Percentiles rank a stretch among this genome's conserved stretches.
phyloP scores from a whole-genome alignment of 768 basidiomycete genomes.

The Termitomyces sp. region DNA sequence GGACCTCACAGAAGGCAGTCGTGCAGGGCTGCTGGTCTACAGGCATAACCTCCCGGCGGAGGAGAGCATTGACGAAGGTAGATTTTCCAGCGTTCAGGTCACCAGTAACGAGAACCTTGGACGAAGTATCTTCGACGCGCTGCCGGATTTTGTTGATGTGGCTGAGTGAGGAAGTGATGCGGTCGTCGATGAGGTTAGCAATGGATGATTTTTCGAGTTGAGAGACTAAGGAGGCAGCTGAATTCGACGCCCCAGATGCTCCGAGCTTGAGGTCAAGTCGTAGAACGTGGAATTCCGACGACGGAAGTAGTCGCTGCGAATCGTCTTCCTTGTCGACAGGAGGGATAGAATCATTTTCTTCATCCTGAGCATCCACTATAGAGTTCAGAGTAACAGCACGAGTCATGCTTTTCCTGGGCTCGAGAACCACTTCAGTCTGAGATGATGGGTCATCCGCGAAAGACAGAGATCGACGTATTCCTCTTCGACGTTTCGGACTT shows the following conservation, averaged over 20 bases:
- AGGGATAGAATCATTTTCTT: constrained; percentile 18
- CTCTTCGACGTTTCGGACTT: constrained; percentile 30
- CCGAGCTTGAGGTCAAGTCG: constrained; percentile 93
- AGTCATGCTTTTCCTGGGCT: constrained; percentile 40
- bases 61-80: constrained; percentile 93
- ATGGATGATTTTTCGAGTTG: constrained; percentile 93
- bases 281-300: constrained; percentile 78
- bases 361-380: constrained; percentile 41
- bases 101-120: constrained; percentile 95
- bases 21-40: constrained; percentile 98
- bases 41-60: constrained; percentile 89
- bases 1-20: constrained; percentile 95
- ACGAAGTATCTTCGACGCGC: constrained; percentile 87
- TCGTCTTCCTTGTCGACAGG: constrained; percentile 25
- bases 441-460: constrained; percentile 79
- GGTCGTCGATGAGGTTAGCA: constrained; percentile 85
- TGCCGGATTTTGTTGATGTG: constrained; percentile 83
- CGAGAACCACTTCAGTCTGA: constrained; percentile 61
- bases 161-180: constrained; percentile 63
- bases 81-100: constrained; percentile 99
- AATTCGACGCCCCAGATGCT: constrained; percentile 56
- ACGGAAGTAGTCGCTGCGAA: constrained; percentile 31
- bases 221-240: constrained; percentile 71
- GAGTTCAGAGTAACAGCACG: constrained; percentile 58
- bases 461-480: constrained; percentile 63